Evolutionary conservation across 2,329 filamentous ascomycete genomes (phyloP), one percentile per base, ranked within the genome.

Genomic region (Pyrenochaeta sp.): DNA sequence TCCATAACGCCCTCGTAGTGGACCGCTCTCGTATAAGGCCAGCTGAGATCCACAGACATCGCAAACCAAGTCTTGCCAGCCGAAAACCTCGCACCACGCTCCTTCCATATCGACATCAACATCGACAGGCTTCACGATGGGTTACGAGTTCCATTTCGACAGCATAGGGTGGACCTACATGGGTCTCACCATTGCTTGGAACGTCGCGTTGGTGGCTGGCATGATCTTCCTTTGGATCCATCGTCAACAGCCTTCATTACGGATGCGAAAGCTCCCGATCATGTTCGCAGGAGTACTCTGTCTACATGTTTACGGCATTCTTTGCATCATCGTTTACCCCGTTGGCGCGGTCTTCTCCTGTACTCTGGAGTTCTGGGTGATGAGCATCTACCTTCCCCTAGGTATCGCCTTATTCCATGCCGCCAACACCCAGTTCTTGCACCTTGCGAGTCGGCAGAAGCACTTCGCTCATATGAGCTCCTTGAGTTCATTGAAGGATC

Each of bases 341-440:
- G 51, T 74, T 15, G 65, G 61, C 10, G 55, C 71, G 4, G 49
- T 65, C n/a, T 60, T 71, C 22, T 55, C 64, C n/a, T 76, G 72
- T 37, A 56, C 60, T 0, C 56, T 67, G 0, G 71, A 74, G 43
- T 76, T 71, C 50, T 76, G 72, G 72, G 51, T 73, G 36, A 75
- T 75, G 72, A 73, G 65, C 43, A 68, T 75, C 5, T 71, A 66
- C 46, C 64, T 75, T 1, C 72, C 72, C 24, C 58, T 72, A 34
- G 72, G 72, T 12, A 69, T 72, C 34, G 72, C 72, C 8, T 56
- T 76, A 50, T 75, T 76, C 42, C 72, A 75, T 47, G 68, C 72
- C 2, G 65, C 73, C n/a, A 76, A 76, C 51, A 73, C 68, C n/a
- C 73, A 76, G 50, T 76, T 76, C 39, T 49, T 75, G 34, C 65